Conservation (phyloP, 371 early-diverging fungal genomes). For the Hamiltosporidium magnivora region DNA sequence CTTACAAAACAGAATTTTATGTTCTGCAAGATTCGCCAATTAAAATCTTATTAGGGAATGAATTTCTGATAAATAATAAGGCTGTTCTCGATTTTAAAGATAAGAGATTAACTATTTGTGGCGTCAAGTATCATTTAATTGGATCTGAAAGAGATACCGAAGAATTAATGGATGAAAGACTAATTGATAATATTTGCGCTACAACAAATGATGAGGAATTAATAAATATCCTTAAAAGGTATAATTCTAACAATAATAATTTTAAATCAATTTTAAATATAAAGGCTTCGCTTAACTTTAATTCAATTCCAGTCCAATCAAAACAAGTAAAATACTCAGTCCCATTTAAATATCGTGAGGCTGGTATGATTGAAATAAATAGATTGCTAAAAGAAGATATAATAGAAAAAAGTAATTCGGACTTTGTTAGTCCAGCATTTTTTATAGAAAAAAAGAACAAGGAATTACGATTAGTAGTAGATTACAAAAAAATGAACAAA, state of each 20-base stretch:
- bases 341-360: background rate
- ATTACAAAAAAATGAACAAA: constrained; percentile 14
- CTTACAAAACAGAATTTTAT: background rate
- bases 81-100: background rate
- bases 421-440: constrained; percentile 11
- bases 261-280: background rate
- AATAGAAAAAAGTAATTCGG: constrained; percentile 1
- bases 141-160: background rate
- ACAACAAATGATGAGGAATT: background rate
- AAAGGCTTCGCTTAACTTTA: background rate
- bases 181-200: background rate
- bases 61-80: constrained; percentile 1
- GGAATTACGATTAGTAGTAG: constrained; percentile 13
- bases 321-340: background rate
- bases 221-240: background rate
- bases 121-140: background rate
- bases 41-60: background rate
- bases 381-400: constrained; percentile 2
- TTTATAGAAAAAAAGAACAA: constrained; percentile 14
- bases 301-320: background rate
- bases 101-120: background rate
- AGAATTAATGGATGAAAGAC: background rate
- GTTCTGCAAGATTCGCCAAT: background rate
- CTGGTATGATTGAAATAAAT: background rate
- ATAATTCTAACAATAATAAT: background rate